Conservation (phyloP, 2,329 filamentous ascomycete genomes). For the Trichoderma sp. region DNA sequence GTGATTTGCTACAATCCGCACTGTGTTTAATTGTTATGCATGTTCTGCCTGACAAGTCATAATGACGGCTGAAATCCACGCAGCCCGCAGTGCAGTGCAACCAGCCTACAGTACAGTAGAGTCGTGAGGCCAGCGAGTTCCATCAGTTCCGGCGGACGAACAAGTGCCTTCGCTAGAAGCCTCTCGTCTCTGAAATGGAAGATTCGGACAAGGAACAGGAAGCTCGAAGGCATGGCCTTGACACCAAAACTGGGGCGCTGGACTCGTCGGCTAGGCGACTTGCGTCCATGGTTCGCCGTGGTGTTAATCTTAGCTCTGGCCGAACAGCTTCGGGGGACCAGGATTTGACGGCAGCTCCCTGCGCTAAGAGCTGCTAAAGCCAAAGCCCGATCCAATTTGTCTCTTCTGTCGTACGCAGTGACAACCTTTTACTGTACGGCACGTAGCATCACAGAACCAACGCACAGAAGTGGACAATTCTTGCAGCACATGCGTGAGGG, state of each 20-base stretch:
- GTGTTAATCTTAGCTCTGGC: constrained; percentile 4
- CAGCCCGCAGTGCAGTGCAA: not conserved
- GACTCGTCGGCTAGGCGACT: not conserved
- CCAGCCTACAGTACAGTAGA: not conserved
- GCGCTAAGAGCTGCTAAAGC: constrained; percentile 7
- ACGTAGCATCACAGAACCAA: not conserved
- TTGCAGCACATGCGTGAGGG: not conserved
- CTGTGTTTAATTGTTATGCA: not conserved
- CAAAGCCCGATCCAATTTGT: not conserved
- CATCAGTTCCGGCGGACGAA: not conserved
- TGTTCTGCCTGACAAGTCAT: not conserved
- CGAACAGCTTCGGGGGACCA: not conserved
- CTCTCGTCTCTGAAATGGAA: not conserved
- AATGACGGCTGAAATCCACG: not conserved
- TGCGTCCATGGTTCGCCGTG: not conserved
- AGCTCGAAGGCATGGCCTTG: not conserved
- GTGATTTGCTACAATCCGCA: not conserved
- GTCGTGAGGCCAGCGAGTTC: not conserved
- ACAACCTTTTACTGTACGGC: not conserved
- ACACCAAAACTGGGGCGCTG: not conserved
- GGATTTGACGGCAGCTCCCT: constrained; percentile 11
- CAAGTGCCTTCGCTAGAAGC: not conserved
- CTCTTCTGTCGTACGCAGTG: not conserved
- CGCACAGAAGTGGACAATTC: not conserved
- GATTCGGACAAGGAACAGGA: not conserved